Percentiles rank a stretch among this genome's conserved stretches.
phyloP scores from a whole-genome alignment of 2,329 filamentous ascomycete species.

The Neopestalotiopsis sp. region DNA sequence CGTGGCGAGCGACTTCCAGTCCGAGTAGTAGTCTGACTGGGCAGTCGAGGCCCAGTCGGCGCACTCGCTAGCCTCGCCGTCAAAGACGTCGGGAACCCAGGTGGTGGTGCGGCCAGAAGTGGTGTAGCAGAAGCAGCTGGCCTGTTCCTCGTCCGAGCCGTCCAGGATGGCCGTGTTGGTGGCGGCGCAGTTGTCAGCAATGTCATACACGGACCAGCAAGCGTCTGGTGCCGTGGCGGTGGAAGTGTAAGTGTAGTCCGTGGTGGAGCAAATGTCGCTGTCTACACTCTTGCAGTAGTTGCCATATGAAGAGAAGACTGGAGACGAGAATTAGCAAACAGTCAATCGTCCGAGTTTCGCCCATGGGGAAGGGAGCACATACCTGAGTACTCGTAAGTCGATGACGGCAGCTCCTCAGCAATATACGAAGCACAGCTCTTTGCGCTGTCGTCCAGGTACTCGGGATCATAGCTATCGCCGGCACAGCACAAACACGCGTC shows the following conservation, averaged over 20 bases:
- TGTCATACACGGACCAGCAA: slow-evolving; percentile 14
- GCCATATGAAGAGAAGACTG: slow-evolving; percentile 16
- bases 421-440: slow-evolving; percentile 17
- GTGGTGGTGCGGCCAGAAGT: slow-evolving; percentile 6
- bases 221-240: neutral
- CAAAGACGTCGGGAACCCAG: slow-evolving; percentile 18
- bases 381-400: slow-evolving; percentile 15
- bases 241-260: neutral
- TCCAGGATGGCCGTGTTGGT: slow-evolving; percentile 7
- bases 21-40: slow-evolving; percentile 7
- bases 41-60: slow-evolving; percentile 17
- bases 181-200: slow-evolving; percentile 12
- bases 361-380: neutral
- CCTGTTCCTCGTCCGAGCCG: slow-evolving; percentile 16
- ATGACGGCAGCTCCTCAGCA: slow-evolving; percentile 8
- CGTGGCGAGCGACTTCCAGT: neutral
- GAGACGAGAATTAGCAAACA: neutral
- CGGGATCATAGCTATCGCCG: slow-evolving; percentile 14
- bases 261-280: neutral
- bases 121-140: slow-evolving; percentile 21
- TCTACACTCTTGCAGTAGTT: slow-evolving; percentile 15
- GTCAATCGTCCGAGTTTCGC: neutral
- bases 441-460: slow-evolving; percentile 17
- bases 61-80: slow-evolving; percentile 16
- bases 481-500: slow-evolving; percentile 20